phyloP scores from a whole-genome alignment of 2,329 filamentous ascomycete species.

The Colletotrichum destructivum region DNA sequence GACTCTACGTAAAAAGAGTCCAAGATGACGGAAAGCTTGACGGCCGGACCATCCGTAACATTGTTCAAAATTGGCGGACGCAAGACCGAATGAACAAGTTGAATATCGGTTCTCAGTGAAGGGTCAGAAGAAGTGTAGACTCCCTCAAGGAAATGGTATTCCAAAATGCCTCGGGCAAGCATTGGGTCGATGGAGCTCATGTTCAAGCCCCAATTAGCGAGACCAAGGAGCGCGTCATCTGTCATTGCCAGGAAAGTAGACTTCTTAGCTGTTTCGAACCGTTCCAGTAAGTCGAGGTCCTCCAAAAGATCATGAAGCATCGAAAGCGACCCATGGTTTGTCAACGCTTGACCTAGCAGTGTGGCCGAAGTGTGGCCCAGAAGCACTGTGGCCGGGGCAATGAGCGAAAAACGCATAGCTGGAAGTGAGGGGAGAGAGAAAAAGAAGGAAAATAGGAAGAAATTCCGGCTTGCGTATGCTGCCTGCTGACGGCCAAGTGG shows the following conservation, averaged over 20 bases:
- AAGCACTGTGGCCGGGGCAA: not conserved
- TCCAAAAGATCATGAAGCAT: conserved; percentile 1
- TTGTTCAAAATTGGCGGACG: conserved; percentile 3
- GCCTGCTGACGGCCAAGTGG: not conserved
- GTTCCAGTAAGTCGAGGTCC: not conserved
- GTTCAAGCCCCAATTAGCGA: conserved; percentile 13
- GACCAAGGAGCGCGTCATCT: conserved; percentile 2
- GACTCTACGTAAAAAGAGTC: not conserved
- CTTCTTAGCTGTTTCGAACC: not conserved
- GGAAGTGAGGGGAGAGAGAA: not conserved
- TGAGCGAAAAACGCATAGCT: not conserved
- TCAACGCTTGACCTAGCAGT: not conserved
- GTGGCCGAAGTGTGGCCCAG: not conserved
- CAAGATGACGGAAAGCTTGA: not conserved
- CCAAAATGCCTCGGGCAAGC: conserved; percentile 3
- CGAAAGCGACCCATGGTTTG: conserved; percentile 8
- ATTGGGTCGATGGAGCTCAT: conserved; percentile 1
- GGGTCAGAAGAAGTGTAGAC: not conserved
- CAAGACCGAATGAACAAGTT: conserved; percentile 3
- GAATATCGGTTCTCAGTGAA: not conserved
- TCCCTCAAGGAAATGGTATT: not conserved
- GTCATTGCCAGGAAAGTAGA: conserved; percentile 13
- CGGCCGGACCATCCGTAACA: conserved; percentile 3
- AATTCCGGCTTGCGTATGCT: too few relatives aligned
- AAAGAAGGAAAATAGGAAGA: too few relatives aligned